Evolutionary conservation across 1,139 yeast genomes (phyloP).

Genomic region (Hansenula sp.): DNA sequence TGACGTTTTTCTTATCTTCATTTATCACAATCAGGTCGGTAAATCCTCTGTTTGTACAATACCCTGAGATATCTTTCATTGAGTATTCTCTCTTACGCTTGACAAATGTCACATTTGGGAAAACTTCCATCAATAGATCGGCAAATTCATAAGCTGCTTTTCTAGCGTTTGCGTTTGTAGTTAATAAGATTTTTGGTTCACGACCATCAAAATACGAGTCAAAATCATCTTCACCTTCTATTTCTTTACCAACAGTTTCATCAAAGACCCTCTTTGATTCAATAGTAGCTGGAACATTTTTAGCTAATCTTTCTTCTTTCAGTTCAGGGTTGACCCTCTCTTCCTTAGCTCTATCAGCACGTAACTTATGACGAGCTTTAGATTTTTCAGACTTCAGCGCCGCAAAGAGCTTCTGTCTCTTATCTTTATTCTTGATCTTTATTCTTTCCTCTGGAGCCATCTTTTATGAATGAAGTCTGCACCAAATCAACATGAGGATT

Average conservation of each 20-base stretch:
- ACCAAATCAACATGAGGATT: too few species aligned
- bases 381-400: conserved; percentile 71
- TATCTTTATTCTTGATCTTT: conserved; percentile 66
- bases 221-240: conserved; percentile 83
- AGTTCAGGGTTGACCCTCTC: conserved; percentile 80
- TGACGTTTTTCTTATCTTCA: conserved; percentile 89
- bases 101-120: conserved; percentile 83
- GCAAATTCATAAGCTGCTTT: conserved; percentile 90
- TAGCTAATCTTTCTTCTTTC: conserved; percentile 72
- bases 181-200: conserved; percentile 79
- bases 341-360: conserved; percentile 77
- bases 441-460: conserved; percentile 26
- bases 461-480: not conserved
- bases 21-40: conserved; percentile 86
- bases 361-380: conserved; percentile 70
- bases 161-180: conserved; percentile 84
- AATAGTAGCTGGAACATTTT: conserved; percentile 82
- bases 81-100: conserved; percentile 81
- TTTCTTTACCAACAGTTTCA: conserved; percentile 64
- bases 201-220: conserved; percentile 57
- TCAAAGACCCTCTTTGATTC: conserved; percentile 87
- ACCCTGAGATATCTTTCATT: conserved; percentile 82
- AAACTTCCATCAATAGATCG: conserved; percentile 74
- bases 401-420: conserved; percentile 76
- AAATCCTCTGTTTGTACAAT: conserved; percentile 76